Percentiles rank a stretch among this genome's conserved stretches.
phyloP scores from a whole-genome alignment of 2,329 filamentous ascomycete genomes.

The Aureobasidium sp. region DNA sequence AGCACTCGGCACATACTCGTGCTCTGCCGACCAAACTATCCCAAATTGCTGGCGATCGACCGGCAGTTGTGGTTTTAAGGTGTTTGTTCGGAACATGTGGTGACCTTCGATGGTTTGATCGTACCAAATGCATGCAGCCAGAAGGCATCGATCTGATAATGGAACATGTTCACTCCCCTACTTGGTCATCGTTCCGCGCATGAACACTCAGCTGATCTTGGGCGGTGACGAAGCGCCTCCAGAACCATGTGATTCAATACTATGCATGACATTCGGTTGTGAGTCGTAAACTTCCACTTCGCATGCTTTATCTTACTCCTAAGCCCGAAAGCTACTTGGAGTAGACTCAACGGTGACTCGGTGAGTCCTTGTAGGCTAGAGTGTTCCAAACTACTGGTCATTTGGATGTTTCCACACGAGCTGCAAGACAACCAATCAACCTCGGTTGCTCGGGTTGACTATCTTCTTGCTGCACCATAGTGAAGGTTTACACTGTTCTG shows the following conservation, averaged over 20 bases:
- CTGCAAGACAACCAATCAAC: background rate
- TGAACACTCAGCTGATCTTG: background rate
- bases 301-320: background rate
- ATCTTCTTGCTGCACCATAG: background rate
- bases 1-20: background rate
- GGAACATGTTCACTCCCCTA: background rate
- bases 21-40: background rate
- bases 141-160: background rate
- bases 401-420: background rate
- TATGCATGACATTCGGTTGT: background rate
- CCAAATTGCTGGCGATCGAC: conserved; percentile 5
- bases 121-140: background rate
- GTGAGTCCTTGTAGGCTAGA: background rate
- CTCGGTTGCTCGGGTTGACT: background rate
- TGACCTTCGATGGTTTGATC: background rate
- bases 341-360: background rate
- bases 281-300: background rate
- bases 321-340: background rate
- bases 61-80: conserved; percentile 5
- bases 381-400: background rate
- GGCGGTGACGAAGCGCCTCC: background rate
- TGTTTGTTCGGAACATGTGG: conserved; percentile 8
- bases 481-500: background rate
- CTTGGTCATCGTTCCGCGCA: background rate
- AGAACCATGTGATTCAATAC: background rate